Base-by-base conservation (phyloP, 176 grass and related monocot genomes). In the Chloris gayana region DNA sequence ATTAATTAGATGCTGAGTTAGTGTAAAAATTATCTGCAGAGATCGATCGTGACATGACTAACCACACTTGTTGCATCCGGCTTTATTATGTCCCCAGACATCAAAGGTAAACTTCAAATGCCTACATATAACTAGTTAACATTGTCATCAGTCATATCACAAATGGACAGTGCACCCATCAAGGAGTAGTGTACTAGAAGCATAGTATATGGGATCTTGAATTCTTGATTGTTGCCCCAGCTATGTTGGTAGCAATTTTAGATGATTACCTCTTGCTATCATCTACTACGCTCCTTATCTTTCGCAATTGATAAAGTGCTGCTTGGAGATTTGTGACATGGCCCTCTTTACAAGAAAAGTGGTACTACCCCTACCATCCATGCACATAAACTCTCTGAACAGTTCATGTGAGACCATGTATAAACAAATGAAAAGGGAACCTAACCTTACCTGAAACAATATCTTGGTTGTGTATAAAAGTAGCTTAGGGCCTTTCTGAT, bases 271-370 rank as follows among this genome's bases (percentile, higher is more conserved):
- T 3, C 75, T 69, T 69, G 64, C 18, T 38, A 69, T 38, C 74
- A 53, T 37, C 38, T 26, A 18, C 68, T 86, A 57, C 64, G 34
- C 24, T 73, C 30, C 45, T 42, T 72, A 81, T 89, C 72, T 60
- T 34, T 34, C 14, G 67, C 59, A 33, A 61, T 49, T 62, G 83
- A 73, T 89, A 78, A 82, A 82, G 87, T 49, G 46, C 17, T 68
- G 72, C 68, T 78, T 85, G 66, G 82, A 85, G 83, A 85, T 85
- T 89, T 75, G 87, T 35, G 83, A 33, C 59, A 85, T 61, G 83
- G 19, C 65, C 64, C 78, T 82, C 87, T 85, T 82, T 51, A 78
- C 83, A 85, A 89, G 78, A 73, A 85, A 82, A 89, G 87, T 73
- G 45, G 59, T 37, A 64, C 72, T 56, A 56, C 58, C 45, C 24